These are phyloP conservation scores for Camillea tinctor DNA, from an alignment of 2,329 filamentous ascomycete species.

Conservation along the genomic window DNA sequence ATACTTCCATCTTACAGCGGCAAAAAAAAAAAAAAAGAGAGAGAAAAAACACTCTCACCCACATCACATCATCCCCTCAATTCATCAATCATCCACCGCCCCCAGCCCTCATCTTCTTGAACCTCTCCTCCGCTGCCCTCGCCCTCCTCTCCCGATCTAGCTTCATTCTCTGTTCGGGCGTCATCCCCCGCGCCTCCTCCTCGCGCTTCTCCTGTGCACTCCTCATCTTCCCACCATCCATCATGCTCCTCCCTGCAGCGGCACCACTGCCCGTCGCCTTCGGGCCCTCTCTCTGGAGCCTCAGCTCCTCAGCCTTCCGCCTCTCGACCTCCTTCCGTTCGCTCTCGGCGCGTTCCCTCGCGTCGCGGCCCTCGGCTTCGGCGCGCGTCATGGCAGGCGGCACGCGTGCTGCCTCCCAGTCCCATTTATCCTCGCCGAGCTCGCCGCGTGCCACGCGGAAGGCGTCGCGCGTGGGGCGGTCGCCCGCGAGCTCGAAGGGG, in stretches of 20 bases:
- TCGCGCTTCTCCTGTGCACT: slow-evolving; percentile 78
- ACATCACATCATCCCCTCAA: too few relatives aligned
- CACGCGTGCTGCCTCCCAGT: slow-evolving; percentile 76
- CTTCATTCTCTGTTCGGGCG: slow-evolving; percentile 79
- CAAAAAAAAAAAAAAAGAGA: too few relatives aligned
- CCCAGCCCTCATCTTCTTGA: slow-evolving; percentile 63
- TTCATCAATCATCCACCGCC: slow-evolving; percentile 31
- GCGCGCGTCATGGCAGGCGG: slow-evolving; percentile 67
- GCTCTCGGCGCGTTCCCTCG: slow-evolving; percentile 67
- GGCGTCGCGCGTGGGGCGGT: slow-evolving; percentile 81
- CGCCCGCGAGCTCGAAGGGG: slow-evolving; percentile 82
- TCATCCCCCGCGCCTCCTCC: slow-evolving; percentile 81
- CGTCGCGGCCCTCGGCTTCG: slow-evolving; percentile 68
- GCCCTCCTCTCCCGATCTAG: slow-evolving; percentile 88
- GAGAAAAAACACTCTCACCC: too few relatives aligned
- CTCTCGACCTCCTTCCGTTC: slow-evolving; percentile 68
- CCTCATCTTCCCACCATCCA: slow-evolving; percentile 63
- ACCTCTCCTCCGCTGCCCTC: slow-evolving; percentile 84
- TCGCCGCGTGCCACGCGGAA: slow-evolving; percentile 86
- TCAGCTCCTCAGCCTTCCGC: slow-evolving; percentile 71
- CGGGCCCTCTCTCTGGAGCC: slow-evolving; percentile 65
- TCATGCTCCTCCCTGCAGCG: slow-evolving; percentile 49
- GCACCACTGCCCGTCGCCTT: slow-evolving; percentile 44
- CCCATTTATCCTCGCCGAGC: slow-evolving; percentile 72
- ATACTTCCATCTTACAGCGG: too few relatives aligned